phyloP scores from a whole-genome alignment of 371 early-diverging fungal genomes.

The Syncephalis plumigaleata region DNA sequence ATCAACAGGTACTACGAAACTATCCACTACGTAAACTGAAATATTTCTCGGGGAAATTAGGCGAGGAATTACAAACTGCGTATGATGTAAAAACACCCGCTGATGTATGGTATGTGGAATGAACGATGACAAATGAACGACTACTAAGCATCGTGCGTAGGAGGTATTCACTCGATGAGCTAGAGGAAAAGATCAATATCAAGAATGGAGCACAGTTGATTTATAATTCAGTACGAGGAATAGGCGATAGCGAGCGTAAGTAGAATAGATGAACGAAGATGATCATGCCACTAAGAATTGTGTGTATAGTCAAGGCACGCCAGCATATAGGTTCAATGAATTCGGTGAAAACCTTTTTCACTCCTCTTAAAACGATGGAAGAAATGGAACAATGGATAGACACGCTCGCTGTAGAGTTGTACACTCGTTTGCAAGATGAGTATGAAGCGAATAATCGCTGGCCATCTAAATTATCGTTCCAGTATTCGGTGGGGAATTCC shows the following conservation, averaged over 20 bases:
- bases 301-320: conserved; percentile 16
- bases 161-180: conserved; percentile 14
- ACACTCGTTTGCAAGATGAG: conserved; percentile 24
- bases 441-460: conserved; percentile 25
- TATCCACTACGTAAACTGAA: conserved; percentile 55
- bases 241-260: conserved; percentile 33
- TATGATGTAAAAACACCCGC: conserved; percentile 26
- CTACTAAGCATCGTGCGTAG: neutral
- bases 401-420: conserved; percentile 33
- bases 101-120: conserved; percentile 21
- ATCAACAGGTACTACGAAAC: conserved; percentile 30
- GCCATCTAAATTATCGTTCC: conserved; percentile 18
- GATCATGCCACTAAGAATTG: neutral
- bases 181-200: conserved; percentile 20
- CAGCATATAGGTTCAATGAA: conserved; percentile 33
- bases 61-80: conserved; percentile 33
- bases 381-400: conserved; percentile 31
- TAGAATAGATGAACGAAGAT: neutral
- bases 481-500: neutral
- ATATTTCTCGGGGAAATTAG: conserved; percentile 70
- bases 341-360: conserved; percentile 32
- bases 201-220: conserved; percentile 28
- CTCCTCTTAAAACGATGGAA: conserved; percentile 9
- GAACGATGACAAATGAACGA: neutral
- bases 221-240: conserved; percentile 40